phyloP scores from a whole-genome alignment of 164 flowering plant species.

The Houttuynia cordata region DNA sequence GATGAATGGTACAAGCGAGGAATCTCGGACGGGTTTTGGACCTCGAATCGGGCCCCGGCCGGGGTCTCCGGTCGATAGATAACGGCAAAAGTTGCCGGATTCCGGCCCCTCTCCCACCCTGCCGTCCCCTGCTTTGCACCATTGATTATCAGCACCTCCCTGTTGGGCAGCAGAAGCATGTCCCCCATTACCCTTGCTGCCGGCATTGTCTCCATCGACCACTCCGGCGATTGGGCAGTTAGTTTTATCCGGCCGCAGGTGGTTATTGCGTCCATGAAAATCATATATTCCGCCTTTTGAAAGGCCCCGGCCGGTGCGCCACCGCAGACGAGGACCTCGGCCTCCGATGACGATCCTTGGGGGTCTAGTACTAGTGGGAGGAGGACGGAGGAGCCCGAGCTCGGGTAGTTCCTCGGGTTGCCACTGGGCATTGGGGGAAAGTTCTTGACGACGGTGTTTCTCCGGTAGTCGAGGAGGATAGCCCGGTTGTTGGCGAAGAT shows the following conservation, averaged over 20 bases:
- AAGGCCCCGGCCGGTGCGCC: conserved; percentile 38
- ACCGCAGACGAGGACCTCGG: conserved; percentile 46
- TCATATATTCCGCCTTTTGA: conserved; percentile 6
- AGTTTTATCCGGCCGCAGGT: conserved; percentile 41
- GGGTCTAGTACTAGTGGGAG: conserved; percentile 23
- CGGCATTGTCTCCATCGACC: conserved; percentile 56
- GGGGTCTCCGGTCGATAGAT: conserved; percentile 24
- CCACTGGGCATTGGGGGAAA: conserved; percentile 31
- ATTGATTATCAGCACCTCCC: conserved; percentile 35
- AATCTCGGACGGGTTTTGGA: conserved; percentile 20
- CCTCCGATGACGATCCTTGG: conserved; percentile 5
- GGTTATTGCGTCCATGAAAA: conserved; percentile 18
- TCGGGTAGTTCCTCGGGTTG: conserved; percentile 33
- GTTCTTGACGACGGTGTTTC: conserved; percentile 14
- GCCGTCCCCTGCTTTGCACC: conserved; percentile 40
- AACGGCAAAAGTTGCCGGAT: conserved; percentile 32
- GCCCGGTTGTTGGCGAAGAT: conserved; percentile 35
- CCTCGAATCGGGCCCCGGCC: conserved; percentile 23
- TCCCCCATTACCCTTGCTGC: conserved; percentile 41
- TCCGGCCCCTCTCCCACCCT: conserved; percentile 35
- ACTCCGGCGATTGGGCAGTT: conserved; percentile 29
- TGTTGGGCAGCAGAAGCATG: conserved; percentile 42
- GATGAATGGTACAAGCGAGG: conserved; percentile 45
- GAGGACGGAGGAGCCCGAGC: conserved; percentile 38
- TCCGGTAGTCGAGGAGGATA: conserved; percentile 25